These are phyloP conservation scores for Geotrichum reessii DNA, from an alignment of 1,139 yeast species.

Conservation along the genomic window DNA sequence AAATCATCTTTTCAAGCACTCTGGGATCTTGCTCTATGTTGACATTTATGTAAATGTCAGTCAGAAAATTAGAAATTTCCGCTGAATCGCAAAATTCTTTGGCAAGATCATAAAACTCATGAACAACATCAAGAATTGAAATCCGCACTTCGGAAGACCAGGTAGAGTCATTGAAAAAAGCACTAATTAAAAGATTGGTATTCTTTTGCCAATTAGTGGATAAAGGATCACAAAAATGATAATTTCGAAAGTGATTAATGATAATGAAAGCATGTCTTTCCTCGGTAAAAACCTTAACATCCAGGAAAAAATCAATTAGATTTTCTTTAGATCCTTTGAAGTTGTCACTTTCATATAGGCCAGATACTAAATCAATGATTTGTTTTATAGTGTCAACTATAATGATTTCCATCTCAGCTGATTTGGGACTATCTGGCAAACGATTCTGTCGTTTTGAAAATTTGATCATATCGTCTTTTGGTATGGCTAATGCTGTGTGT, in stretches of 20 bases:
- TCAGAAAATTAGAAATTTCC: slow-evolving; percentile 22
- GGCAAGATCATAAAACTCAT: slow-evolving; percentile 37
- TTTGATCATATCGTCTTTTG: slow-evolving; percentile 3
- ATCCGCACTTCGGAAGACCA: slow-evolving; percentile 39
- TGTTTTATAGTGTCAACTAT: slow-evolving; percentile 20
- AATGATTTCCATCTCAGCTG: slow-evolving; percentile 16
- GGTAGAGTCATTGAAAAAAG: slow-evolving; percentile 41
- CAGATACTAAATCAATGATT: slow-evolving; percentile 23
- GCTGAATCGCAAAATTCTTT: slow-evolving; percentile 23
- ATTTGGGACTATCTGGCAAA: background rate
- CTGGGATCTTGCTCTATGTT: slow-evolving; percentile 28
- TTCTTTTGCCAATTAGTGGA: slow-evolving; percentile 50
- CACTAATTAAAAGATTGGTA: slow-evolving; percentile 42
- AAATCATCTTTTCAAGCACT: slow-evolving; percentile 10
- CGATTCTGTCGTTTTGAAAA: slow-evolving; percentile 2
- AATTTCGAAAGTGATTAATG: slow-evolving; percentile 45
- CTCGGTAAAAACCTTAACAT: slow-evolving; percentile 39
- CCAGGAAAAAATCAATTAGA: slow-evolving; percentile 43
- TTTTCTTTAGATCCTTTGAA: slow-evolving; percentile 45
- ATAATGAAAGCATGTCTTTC: slow-evolving; percentile 41
- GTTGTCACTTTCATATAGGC: slow-evolving; percentile 19
- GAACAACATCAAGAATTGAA: slow-evolving; percentile 42
- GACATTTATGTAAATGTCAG: slow-evolving; percentile 22
- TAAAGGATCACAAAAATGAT: slow-evolving; percentile 50
- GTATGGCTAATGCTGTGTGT: slow-evolving; percentile 2